Conservation (phyloP, 192 early-diverging fungal genomes). For the Jimgerdemannia lactiflua region DNA sequence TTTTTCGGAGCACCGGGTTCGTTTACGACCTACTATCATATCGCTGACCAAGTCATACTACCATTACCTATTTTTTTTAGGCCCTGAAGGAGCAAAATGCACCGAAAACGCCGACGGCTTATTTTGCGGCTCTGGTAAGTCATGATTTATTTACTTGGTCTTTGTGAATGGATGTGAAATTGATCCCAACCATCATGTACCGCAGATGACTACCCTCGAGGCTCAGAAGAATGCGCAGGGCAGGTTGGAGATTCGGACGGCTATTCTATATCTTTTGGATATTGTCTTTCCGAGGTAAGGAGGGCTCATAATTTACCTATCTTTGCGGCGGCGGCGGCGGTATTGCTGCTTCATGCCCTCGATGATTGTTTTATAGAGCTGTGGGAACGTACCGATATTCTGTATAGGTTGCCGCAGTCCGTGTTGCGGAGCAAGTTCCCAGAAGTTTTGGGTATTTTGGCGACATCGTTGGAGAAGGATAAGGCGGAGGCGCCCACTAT, state of each 20-base stretch:
- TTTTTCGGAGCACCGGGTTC: not conserved
- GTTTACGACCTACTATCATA: not conserved
- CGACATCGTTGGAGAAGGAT: conserved; percentile 59
- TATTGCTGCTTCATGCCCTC: not conserved
- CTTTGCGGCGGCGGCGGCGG: not conserved
- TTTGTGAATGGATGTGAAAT: no score
- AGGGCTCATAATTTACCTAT: not conserved
- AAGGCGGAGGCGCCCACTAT: conserved; percentile 72
- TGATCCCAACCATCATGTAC: conserved; percentile 41
- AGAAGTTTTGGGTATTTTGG: conserved; percentile 60
- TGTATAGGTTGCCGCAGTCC: conserved; percentile 40
- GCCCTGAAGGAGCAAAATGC: conserved; percentile 78
- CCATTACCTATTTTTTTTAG: conserved; percentile 65
- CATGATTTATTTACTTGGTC: not conserved
- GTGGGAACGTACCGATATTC: not conserved
- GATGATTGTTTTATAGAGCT: not conserved
- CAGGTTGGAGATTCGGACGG: conserved; percentile 44
- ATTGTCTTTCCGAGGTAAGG: conserved; percentile 70
- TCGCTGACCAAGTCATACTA: conserved; percentile 26
- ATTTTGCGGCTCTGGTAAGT: conserved; percentile 84
- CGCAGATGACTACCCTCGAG: conserved; percentile 52
- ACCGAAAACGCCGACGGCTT: conserved; percentile 70
- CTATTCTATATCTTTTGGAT: conserved; percentile 75
- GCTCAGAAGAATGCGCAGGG: conserved; percentile 34
- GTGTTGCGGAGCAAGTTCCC: conserved; percentile 64